Evolutionary conservation across 495 filamentous ascomycete species (phyloP), one percentile per base, ranked within the genome.

Genomic region (Mytilinidion resinicola): DNA sequence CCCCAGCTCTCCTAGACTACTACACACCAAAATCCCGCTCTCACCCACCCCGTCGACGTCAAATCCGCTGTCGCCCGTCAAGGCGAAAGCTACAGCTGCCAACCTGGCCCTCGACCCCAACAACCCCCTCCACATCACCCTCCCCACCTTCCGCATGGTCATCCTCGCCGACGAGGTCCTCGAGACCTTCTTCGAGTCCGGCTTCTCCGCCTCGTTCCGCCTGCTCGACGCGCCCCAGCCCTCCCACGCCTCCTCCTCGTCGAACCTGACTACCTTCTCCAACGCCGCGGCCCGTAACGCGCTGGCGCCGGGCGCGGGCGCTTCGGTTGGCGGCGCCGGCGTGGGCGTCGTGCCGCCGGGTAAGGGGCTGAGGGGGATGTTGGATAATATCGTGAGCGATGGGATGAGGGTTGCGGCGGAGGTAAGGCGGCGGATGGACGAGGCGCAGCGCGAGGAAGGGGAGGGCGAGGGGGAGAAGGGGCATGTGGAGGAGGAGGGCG

Each of bases 61-160:
- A 43, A 53, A 61, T 25, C 41, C 49, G 10, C 58, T 65, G 1
- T 35, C 53, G 3, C 44, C 44, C 35, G 66, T 77, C 43, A 70
- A 74, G 17, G 74, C 52, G 76, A 78, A 63, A 76, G 77, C n/a
- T 73, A 80, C 68, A 75, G 76, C 78, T 17, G 90, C 91, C 25
- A 98, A 98, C 67, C 80, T 85, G 14, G 93, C 93, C 21, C 84
- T 98, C 5, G 90, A 98, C 69, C 93, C 93, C 0, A 82, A 86
- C 43, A 91, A 93, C 56, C 93, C 93, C 0, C 80, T 98, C 0
- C 86, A 96, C 70, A 96, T 98, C 68, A 97, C 95, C 8, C 83
- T 98, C 9, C 95, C 95, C 0, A 98, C 93, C 19, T 98, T 98
- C 80, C 87, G 93, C 63, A 98, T 98, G 93, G 90, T 98, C 21